A percentile compares a stretch with the other conserved stretches of the same genome.
Conservation (phyloP, 208 protist genomes). For the Acanthamoeba castellanii region DNA sequence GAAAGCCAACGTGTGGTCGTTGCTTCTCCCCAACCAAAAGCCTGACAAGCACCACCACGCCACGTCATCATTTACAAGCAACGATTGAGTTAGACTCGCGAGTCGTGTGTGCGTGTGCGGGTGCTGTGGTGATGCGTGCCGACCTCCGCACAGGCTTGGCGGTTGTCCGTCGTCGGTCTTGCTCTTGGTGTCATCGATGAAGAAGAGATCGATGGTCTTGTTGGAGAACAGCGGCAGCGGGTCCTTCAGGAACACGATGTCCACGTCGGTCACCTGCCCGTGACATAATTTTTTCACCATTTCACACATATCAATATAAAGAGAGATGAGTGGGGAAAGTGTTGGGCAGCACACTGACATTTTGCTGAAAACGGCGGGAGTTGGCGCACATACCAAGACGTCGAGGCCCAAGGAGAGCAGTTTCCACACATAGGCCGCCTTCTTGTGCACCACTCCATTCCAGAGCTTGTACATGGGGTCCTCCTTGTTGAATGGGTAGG, state of each 20-base stretch:
- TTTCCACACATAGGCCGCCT: not conserved
- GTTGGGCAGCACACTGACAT: too few relatives aligned
- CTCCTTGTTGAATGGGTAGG: not conserved
- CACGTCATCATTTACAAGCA: not conserved
- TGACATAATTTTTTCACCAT: too few relatives aligned
- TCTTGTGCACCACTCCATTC: constrained; percentile 39
- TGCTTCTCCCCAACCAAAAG: constrained; percentile 32
- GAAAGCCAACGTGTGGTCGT: not conserved
- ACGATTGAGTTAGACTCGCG: not conserved
- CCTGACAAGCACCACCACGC: not conserved
- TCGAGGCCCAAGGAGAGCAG: constrained; percentile 8
- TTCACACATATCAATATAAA: too few relatives aligned
- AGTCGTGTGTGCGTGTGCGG: not conserved
- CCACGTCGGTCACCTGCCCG: constrained; percentile 32
- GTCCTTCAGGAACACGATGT: constrained; percentile 34
- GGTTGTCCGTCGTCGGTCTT: too few relatives aligned
- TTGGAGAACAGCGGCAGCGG: not conserved
- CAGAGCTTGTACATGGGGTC: not conserved
- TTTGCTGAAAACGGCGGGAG: too few relatives aligned
- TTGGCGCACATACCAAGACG: not conserved
- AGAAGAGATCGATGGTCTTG: constrained; percentile 18
- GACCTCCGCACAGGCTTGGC: not conserved
- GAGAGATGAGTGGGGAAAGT: too few relatives aligned
- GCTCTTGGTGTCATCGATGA: constrained; percentile 2
- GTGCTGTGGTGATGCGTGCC: not conserved